Evolutionary conservation across 352 stramenopile genomes (phyloP).

Genomic region (Phytophthora uliginosa): DNA sequence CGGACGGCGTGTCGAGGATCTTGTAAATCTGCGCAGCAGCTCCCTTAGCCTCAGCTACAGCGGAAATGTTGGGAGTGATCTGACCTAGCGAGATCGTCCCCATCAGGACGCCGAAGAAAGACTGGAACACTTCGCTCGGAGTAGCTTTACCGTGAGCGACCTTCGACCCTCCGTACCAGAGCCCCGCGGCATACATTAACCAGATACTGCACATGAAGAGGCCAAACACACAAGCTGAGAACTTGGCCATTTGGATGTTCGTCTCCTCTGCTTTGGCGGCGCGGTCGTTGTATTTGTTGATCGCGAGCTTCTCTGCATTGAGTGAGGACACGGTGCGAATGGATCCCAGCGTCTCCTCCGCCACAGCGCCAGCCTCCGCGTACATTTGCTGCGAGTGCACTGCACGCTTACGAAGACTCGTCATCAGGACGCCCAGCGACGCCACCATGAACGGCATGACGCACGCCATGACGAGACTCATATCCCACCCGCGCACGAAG

Average conservation of each 20-base stretch:
- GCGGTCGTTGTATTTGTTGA: constrained; percentile 45
- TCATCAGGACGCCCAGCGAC: constrained; percentile 43
- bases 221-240: constrained; percentile 25
- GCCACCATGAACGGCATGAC: constrained; percentile 49
- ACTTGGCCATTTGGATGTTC: constrained; percentile 25
- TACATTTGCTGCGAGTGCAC: constrained; percentile 45
- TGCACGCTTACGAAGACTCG: constrained; percentile 22
- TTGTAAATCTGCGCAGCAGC: constrained; percentile 55
- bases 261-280: constrained; percentile 26
- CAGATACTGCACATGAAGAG: constrained; percentile 49
- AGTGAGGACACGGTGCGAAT: constrained; percentile 55
- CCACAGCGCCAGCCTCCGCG: constrained; percentile 51
- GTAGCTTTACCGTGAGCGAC: constrained; percentile 38
- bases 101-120: constrained; percentile 67
- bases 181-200: constrained; percentile 48
- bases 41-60: constrained; percentile 57
- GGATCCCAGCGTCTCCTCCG: constrained; percentile 51
- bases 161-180: constrained; percentile 68
- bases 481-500: constrained; percentile 49
- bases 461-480: constrained; percentile 51
- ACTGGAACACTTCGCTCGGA: constrained; percentile 51
- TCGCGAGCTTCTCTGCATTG: constrained; percentile 41
- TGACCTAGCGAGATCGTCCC: constrained; percentile 54
- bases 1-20: constrained; percentile 60
- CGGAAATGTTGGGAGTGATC: constrained; percentile 62